Percentiles rank a stretch among this genome's conserved stretches.
Conservation (phyloP, 805 yeast species). For the Candida nemodendra region DNA sequence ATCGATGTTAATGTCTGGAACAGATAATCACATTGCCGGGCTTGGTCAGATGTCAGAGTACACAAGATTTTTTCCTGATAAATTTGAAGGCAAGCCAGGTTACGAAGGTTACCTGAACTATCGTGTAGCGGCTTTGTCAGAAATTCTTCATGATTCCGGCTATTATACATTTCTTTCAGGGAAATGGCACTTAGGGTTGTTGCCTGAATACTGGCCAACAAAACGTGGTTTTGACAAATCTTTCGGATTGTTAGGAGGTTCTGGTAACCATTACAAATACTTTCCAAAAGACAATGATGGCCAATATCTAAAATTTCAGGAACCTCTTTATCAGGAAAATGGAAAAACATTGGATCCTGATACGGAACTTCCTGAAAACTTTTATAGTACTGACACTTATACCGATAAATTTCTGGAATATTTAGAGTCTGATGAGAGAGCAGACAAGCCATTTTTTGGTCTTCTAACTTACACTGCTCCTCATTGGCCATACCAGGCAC, state of each 20-base stretch:
- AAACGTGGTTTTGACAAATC: conserved; percentile 50
- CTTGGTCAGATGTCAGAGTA: conserved; percentile 57
- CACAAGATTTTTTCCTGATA: conserved; percentile 36
- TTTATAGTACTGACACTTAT: conserved; percentile 44
- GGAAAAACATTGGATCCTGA: conserved; percentile 38
- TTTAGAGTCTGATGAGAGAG: conserved; percentile 31
- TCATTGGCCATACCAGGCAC: conserved; percentile 68
- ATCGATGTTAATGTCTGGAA: conserved; percentile 59
- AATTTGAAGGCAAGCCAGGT: conserved; percentile 46
- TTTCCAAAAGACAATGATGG: conserved; percentile 35
- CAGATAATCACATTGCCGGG: conserved; percentile 62
- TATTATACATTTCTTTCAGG: conserved; percentile 55
- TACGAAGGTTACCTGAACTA: conserved; percentile 55
- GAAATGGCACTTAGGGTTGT: conserved; percentile 59
- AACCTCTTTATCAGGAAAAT: conserved; percentile 40
- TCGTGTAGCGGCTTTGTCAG: conserved; percentile 53
- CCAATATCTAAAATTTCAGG: conserved; percentile 33
- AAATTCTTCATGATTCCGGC: conserved; percentile 43
- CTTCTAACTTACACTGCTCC: conserved; percentile 61
- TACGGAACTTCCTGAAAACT: conserved; percentile 42
- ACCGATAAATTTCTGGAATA: conserved; percentile 44
- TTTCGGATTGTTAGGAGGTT: conserved; percentile 52
- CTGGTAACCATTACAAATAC: conserved; percentile 55
- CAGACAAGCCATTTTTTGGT: conserved; percentile 52
- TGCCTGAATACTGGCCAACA: conserved; percentile 45